Base-by-base conservation (phyloP, 306 rosid species). In the Erythrophleum fordii region DNA sequence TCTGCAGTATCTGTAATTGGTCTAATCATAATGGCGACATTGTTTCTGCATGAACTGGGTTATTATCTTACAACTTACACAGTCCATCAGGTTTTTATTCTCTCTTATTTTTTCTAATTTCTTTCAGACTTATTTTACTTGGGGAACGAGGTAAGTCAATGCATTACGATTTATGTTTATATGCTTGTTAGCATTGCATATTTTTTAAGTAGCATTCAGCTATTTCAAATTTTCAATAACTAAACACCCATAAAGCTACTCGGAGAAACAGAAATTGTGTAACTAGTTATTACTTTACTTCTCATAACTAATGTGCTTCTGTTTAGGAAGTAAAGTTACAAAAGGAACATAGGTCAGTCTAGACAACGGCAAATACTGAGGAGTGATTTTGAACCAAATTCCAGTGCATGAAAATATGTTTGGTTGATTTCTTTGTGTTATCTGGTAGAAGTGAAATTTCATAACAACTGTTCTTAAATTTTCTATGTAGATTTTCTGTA, bases 1-100 rank as follows among this genome's bases (percentile, higher is more conserved):
- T 80, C 52, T 75, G 69, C 76, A 95, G 99, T 95, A 67, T 95
- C 99, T 9, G 41, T 91, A 11, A 72, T 95, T 60, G 99, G 99
- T 70, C 72, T 95, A 5, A 72, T 80, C 60, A 90, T 95, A 87
- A 95, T 95, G 95, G 95, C 83, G 29, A 88, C 93, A 35, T 88
- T 93, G 69, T 95, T 95, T 74, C 11, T 93, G 80, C 99, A 95
- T 73, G 99, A 95, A 87, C 91, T 95, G 69, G 88, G 95, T 82
- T 95, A 95, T 83, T 95, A 95, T 86, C 91, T 95, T 44, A 56
- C 97, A 34, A 90, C 94, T 34, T 84, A 89, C 85, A 93, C 97
- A 12, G 92, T 93, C 17, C 99, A 95, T 75, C 89, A 93, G 99
- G 99, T 95, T 85, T 17, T 73, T 18, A 23, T 29, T 79, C 70